Percentiles rank a stretch among this genome's conserved stretches.
phyloP scores from a whole-genome alignment of 1,139 yeast genomes.

The Blastobotrys capitulatus region DNA sequence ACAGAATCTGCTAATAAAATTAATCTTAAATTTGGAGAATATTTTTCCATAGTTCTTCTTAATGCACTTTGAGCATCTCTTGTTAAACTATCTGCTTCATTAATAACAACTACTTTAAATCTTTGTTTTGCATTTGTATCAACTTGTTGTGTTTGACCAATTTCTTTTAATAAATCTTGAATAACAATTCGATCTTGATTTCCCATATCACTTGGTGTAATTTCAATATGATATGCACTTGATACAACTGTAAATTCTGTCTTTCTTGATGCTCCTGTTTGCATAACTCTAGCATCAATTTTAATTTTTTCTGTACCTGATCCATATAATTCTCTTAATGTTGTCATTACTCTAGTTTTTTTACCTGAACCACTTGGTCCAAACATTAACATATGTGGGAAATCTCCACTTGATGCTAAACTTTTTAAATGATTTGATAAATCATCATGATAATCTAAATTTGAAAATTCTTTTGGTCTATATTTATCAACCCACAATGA shows the following conservation, averaged over 20 bases:
- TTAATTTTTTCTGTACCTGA: slow-evolving; percentile 75
- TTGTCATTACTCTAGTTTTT: slow-evolving; percentile 84
- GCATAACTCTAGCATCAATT: slow-evolving; percentile 82
- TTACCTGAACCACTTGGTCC: slow-evolving; percentile 98
- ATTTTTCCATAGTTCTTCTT: slow-evolving; percentile 97
- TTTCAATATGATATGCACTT: slow-evolving; percentile 84
- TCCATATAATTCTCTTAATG: slow-evolving; percentile 77
- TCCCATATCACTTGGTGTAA: slow-evolving; percentile 97
- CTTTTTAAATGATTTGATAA: slow-evolving; percentile 62
- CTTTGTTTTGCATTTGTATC: slow-evolving; percentile 69
- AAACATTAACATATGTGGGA: slow-evolving; percentile 86
- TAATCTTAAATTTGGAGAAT: slow-evolving; percentile 79
- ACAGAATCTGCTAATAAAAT: slow-evolving; percentile 84
- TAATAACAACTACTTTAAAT: slow-evolving; percentile 86
- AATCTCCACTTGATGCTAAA: slow-evolving; percentile 61
- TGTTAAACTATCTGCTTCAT: slow-evolving; percentile 88
- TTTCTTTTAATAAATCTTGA: slow-evolving; percentile 86
- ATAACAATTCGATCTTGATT: slow-evolving; percentile 91
- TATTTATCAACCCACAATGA: slow-evolving; percentile 96
- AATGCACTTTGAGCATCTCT: slow-evolving; percentile 98
- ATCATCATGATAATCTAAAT: slow-evolving; percentile 59
- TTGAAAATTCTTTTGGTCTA: slow-evolving; percentile 65
- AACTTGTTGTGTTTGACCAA: slow-evolving; percentile 93
- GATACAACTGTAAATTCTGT: slow-evolving; percentile 88
- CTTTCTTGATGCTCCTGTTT: slow-evolving; percentile 59